Base-by-base conservation (phyloP, 129 eudicot genomes). In the Flaveria bidentis region DNA sequence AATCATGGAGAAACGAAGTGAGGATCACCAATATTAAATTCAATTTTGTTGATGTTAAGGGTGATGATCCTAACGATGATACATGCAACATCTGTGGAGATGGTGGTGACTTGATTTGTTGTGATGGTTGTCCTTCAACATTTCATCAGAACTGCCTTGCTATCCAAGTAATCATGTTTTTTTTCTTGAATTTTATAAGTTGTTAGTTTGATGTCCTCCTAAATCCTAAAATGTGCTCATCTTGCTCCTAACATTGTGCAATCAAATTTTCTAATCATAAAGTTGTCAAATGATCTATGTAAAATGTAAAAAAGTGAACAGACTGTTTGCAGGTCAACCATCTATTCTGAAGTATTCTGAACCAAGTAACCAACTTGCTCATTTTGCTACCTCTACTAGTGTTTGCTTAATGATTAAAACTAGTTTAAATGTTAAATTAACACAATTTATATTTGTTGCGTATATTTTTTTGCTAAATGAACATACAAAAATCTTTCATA, bases 71-170 rank as follows among this genome's bases (percentile, higher is more conserved):
- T 62, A 89, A 89, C 80, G 99, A 94, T 81, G 99, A 94, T 69
- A 94, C 99, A 5, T 94, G 99, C 79, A 89, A 86, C 72, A 81
- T 91, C 28, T 94, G 99, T 52, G 99, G 92, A 56, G 99, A 94
- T 85, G 99, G 99, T 64, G 99, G 99, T 41, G 84, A 94, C 67
- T 84, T 94, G 86, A 83, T 91, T 57, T 94, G 99, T 69, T 94
- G 99, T 78, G 99, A 94, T 78, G 82, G 96, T 58, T 94, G 99
- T 67, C 99, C 99, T 9, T 91, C 99, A 17, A 91, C 99, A n/a
- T 94, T 94, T 63, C 97, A 94, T 75, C 86, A 86, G 42, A 82
- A 84, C 86, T 94, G 99, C 84, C 82, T 89, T 26, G 82, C 75
- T 82, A 83, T 91, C 42, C 76, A 89, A 81, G 99, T 94, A 91